Evolutionary conservation across 2,329 filamentous ascomycete species (phyloP).

Genomic region (Trichophyton equinum): DNA sequence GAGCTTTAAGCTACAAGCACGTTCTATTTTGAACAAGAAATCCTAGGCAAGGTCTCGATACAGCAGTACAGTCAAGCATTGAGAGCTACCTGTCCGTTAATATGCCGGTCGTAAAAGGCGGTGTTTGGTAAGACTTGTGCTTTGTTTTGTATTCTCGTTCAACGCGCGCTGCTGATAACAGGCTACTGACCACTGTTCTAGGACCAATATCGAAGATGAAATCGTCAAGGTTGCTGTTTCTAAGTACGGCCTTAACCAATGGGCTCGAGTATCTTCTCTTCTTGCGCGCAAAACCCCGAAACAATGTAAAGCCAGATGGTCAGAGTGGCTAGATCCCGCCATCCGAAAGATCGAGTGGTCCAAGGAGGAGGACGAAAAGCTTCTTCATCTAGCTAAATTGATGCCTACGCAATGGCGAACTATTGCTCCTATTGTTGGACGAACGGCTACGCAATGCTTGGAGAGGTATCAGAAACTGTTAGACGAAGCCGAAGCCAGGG

Average conservation of each 20-base stretch:
- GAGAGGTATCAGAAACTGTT: constrained; percentile 94
- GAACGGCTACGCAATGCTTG: constrained; percentile 91
- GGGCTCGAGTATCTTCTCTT: constrained; percentile 94
- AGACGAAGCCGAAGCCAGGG: constrained; percentile 85
- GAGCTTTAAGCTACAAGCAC: background rate
- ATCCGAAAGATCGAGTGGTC: constrained; percentile 99
- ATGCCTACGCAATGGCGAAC: constrained; percentile 99
- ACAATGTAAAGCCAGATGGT: constrained; percentile 98
- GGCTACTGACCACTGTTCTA: constrained; percentile 11
- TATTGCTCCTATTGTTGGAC: constrained; percentile 89
- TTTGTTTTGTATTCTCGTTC: constrained; percentile 12
- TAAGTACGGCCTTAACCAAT: constrained; percentile 93
- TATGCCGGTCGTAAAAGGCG: constrained; percentile 56
- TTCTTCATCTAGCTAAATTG: constrained; percentile 90
- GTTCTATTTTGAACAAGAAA: too few species aligned
- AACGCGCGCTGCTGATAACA: background rate
- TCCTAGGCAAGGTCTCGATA: background rate
- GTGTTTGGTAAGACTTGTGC: constrained; percentile 40
- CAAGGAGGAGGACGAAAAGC: constrained; percentile 94
- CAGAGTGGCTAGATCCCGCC: constrained; percentile 93
- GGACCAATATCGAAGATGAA: constrained; percentile 71
- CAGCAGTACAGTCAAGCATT: background rate
- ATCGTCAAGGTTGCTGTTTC: constrained; percentile 92
- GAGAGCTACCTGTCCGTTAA: constrained; percentile 15
- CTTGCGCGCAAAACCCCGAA: constrained; percentile 96